Conservation (phyloP, 2,329 filamentous ascomycete genomes). For the Cordyceps cateniannulata region DNA sequence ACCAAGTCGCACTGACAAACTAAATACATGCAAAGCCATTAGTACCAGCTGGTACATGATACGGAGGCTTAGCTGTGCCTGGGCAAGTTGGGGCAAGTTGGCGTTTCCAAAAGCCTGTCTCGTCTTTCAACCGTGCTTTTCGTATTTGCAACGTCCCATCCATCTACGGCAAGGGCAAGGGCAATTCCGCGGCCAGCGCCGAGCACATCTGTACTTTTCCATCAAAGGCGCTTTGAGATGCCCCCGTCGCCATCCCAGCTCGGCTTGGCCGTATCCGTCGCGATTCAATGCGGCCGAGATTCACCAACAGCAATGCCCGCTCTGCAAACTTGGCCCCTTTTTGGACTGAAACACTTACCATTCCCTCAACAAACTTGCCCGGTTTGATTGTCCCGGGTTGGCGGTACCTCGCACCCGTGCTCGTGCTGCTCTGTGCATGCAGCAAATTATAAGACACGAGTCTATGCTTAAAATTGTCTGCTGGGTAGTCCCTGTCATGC, state of each 20-base stretch:
- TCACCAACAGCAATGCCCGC: neutral
- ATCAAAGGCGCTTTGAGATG: neutral
- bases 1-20: neutral
- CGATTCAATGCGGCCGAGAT: neutral
- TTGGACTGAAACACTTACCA: conserved; percentile 1
- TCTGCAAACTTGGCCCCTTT: neutral
- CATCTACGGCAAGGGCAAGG: too few relatives aligned
- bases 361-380: conserved; percentile 3
- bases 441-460: conserved; percentile 1
- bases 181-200: too few relatives aligned
- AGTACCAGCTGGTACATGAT: too few relatives aligned
- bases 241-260: neutral
- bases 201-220: neutral
- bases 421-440: neutral
- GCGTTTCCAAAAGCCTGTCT: too few relatives aligned
- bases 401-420: neutral
- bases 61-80: too few relatives aligned
- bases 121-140: too few relatives aligned
- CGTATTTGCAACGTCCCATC: too few relatives aligned
- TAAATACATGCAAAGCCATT: neutral
- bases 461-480: conserved; percentile 9
- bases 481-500: neutral
- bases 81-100: too few relatives aligned
- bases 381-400: neutral
- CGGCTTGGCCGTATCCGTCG: neutral